Conservation (phyloP, 139 green algal genomes). For the Chlamydomonas eustigma region DNA sequence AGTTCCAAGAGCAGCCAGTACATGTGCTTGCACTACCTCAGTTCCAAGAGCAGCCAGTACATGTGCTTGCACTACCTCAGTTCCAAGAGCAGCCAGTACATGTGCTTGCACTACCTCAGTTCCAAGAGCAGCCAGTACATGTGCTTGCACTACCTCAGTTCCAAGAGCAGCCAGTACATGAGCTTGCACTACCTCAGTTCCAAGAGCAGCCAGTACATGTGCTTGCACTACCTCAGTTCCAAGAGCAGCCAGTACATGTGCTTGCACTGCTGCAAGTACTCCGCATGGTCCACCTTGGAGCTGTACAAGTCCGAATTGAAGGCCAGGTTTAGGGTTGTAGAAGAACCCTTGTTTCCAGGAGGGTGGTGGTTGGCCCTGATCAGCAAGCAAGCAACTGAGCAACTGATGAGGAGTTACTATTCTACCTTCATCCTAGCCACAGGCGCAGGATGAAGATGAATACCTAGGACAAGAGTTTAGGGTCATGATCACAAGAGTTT, state of each 20-base stretch:
- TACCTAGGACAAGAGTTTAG: not conserved
- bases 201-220: too few species aligned
- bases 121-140: too few species aligned
- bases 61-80: too few species aligned
- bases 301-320: conserved; percentile 51
- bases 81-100: too few species aligned
- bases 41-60: too few species aligned
- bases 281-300: conserved; percentile 48
- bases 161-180: too few species aligned
- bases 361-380: conserved; percentile 25
- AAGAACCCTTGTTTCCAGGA: conserved; percentile 56
- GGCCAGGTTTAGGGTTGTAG: conserved; percentile 32
- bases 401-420: conserved; percentile 43
- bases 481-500: too few species aligned
- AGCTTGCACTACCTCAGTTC: too few species aligned
- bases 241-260: conserved; percentile 40
- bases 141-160: too few species aligned
- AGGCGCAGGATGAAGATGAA: not conserved
- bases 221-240: not conserved
- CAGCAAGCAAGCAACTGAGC: conserved; percentile 25
- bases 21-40: too few species aligned
- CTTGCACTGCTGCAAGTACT: conserved; percentile 47
- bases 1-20: too few species aligned
- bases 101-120: too few species aligned
- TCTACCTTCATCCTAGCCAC: conserved; percentile 37